phyloP scores from a whole-genome alignment of 2,329 filamentous ascomycete species.

The Botryotinia narcissicola region DNA sequence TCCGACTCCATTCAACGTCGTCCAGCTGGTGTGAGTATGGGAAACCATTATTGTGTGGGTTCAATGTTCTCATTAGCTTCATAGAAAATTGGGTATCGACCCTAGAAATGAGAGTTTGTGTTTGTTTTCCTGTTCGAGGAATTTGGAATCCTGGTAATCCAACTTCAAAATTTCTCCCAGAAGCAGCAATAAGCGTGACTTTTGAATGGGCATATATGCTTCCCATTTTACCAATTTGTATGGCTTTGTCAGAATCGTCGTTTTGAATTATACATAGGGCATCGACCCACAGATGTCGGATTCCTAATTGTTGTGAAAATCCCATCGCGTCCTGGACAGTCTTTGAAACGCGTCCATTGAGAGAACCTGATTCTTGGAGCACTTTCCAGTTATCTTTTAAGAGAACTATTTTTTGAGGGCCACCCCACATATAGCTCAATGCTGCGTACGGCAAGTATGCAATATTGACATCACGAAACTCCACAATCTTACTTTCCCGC shows the following conservation, averaged over 20 bases:
- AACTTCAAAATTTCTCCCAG: not conserved
- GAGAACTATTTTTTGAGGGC: conserved; percentile 6
- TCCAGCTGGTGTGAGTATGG: not conserved
- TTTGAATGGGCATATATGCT: conserved; percentile 19
- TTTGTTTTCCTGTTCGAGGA: not conserved
- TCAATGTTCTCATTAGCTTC: not conserved
- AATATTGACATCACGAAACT: conserved; percentile 12
- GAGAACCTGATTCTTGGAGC: not conserved
- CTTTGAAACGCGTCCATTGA: not conserved
- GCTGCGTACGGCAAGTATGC: conserved; percentile 23
- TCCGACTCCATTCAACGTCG: not conserved
- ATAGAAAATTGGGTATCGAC: not conserved
- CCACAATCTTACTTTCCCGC: not conserved
- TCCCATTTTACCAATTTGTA: conserved; percentile 21
- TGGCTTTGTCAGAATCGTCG: conserved; percentile 17
- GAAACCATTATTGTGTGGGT: not conserved
- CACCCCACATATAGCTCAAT: conserved; percentile 25
- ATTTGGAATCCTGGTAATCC: not conserved
- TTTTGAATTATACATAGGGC: conserved; percentile 28
- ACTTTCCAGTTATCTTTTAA: not conserved
- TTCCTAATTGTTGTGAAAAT: conserved; percentile 19
- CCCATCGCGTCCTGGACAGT: conserved; percentile 24
- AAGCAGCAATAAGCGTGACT: conserved; percentile 19
- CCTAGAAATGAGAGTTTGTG: not conserved
- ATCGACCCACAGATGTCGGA: conserved; percentile 26